Conservation (phyloP, 78 protist genomes). For the Protostelium mycophagum region DNA sequence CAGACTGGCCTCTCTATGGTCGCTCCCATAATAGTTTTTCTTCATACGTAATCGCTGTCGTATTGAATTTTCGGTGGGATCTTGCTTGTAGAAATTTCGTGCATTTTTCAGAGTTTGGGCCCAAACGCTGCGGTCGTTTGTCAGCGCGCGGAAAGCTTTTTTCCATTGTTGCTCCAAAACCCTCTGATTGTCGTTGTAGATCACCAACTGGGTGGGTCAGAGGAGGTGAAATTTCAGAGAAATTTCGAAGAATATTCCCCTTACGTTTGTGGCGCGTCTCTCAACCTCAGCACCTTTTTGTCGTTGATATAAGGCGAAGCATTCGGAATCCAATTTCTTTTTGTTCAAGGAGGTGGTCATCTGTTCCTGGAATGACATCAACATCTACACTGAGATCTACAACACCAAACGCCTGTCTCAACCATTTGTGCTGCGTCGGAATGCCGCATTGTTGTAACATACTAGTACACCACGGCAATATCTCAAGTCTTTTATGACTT, state of each 20-base stretch:
- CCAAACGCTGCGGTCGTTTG: background rate
- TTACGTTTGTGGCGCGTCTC: background rate
- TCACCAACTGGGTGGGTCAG: too few species aligned
- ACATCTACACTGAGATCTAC: too few species aligned
- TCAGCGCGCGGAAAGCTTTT: background rate
- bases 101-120: background rate
- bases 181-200: background rate
- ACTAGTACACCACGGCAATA: too few species aligned
- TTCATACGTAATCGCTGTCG: constrained; percentile 56
- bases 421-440: too few species aligned
- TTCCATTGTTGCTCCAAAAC: background rate
- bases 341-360: background rate
- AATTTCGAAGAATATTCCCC: too few species aligned
- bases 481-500: too few species aligned
- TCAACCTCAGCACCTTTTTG: background rate
- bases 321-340: background rate
- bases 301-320: background rate
- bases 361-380: too few species aligned
- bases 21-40: constrained; percentile 26
- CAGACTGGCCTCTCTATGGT: background rate
- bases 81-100: constrained; percentile 11
- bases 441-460: too few species aligned
- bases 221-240: too few species aligned
- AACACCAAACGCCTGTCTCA: too few species aligned
- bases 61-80: constrained; percentile 45